A percentile compares a stretch with the other conserved stretches of the same genome.
Evolutionary conservation across 129 eudicot genomes (phyloP).

Genomic region (Flaveria linearis): DNA sequence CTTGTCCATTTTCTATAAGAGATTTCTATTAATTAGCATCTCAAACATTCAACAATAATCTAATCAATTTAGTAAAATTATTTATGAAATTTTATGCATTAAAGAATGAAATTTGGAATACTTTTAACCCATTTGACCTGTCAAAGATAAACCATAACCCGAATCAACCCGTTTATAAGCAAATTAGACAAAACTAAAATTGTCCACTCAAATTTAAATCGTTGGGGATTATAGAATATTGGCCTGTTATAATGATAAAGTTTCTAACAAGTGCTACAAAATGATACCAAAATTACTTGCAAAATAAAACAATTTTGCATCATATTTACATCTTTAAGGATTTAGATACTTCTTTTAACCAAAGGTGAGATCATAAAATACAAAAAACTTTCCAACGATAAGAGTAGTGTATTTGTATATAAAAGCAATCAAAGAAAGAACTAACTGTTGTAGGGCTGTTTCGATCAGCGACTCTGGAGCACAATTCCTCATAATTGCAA

Average conservation of each 20-base stretch:
- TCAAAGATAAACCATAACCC: background rate
- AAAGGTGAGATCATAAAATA: background rate
- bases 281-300: background rate
- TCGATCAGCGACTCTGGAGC: constrained; percentile 80
- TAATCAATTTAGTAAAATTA: background rate
- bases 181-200: no score
- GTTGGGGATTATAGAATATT: no score
- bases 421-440: background rate
- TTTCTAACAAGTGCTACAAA: no score
- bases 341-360: background rate
- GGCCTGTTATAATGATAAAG: background rate
- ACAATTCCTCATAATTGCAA: constrained; percentile 78
- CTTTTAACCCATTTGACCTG: background rate
- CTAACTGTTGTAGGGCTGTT: constrained; percentile 68
- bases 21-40: background rate
- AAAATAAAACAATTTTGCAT: background rate
- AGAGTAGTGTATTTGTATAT: background rate
- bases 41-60: background rate
- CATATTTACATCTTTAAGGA: background rate
- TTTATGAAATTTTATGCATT: background rate
- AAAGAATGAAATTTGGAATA: background rate
- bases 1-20: background rate
- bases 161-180: background rate
- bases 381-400: background rate
- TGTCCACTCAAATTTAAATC: no score